These are phyloP conservation scores for Aspergillus leporis DNA, from an alignment of 495 filamentous ascomycete species.

Conservation along the genomic window DNA sequence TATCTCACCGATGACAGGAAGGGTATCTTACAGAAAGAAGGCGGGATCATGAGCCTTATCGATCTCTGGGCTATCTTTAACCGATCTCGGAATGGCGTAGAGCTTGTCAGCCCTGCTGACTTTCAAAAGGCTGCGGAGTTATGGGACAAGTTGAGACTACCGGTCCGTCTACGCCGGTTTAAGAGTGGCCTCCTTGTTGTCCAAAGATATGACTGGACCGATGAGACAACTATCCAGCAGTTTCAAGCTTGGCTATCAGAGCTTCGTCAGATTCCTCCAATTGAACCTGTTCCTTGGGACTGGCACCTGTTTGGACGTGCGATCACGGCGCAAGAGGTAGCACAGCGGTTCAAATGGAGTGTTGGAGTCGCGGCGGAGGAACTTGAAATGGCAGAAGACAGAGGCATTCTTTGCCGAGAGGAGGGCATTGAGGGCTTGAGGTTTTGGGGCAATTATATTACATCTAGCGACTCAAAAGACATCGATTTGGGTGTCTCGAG, in stretches of 20 bases:
- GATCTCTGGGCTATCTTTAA: constrained; percentile 98
- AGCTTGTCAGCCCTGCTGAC: constrained; percentile 88
- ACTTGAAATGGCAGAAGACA: constrained; percentile 93
- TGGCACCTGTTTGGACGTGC: constrained; percentile 76
- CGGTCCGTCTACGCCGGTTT: constrained; percentile 83
- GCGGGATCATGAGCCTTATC: constrained; percentile 91
- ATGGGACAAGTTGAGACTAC: constrained; percentile 87
- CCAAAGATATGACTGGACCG: constrained; percentile 82
- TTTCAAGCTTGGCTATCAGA: constrained; percentile 77
- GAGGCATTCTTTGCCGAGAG: constrained; percentile 78
- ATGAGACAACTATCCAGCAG: constrained; percentile 81
- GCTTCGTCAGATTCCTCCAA: constrained; percentile 63
- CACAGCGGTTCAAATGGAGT: constrained; percentile 94
- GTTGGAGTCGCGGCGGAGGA: constrained; percentile 97
- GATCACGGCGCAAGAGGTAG: constrained; percentile 85
- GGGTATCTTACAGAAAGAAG: constrained; percentile 78
- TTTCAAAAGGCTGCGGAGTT: constrained; percentile 85
- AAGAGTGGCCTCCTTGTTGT: constrained; percentile 91
- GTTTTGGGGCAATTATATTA: constrained; percentile 76
- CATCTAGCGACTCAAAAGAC: constrained; percentile 7
- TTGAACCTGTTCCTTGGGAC: constrained; percentile 69
- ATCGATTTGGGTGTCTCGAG: constrained; percentile 11
- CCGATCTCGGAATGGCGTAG: constrained; percentile 89
- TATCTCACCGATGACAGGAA: constrained; percentile 88
- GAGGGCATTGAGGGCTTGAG: constrained; percentile 78